These are phyloP conservation scores for Avicennia marina DNA, from an alignment of 257 asterid species.

Conservation along the genomic window DNA sequence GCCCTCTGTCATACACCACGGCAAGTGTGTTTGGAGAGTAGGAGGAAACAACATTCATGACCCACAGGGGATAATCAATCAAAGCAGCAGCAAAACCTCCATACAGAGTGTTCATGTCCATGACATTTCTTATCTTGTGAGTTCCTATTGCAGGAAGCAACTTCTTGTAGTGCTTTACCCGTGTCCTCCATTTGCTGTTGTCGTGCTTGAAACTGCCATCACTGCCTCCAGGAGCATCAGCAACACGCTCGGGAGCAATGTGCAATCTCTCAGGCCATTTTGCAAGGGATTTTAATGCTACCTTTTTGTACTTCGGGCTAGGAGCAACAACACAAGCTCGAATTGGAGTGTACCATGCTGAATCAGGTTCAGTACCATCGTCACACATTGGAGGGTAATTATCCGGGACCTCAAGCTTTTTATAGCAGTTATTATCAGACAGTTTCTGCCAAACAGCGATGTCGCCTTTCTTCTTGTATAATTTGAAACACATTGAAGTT, in stretches of 20 bases:
- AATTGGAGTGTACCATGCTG: constrained; percentile 97
- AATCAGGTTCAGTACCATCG: constrained; percentile 90
- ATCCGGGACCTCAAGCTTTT: constrained; percentile 71
- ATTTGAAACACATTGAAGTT: constrained; percentile 83
- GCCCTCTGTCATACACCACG: constrained; percentile 93
- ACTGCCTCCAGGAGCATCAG: constrained; percentile 74
- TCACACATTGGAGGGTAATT: constrained; percentile 79
- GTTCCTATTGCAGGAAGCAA: constrained; percentile 75
- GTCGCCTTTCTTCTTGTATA: constrained; percentile 86
- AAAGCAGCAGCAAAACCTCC: constrained; percentile 96
- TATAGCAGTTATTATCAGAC: constrained; percentile 64
- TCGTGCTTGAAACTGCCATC: constrained; percentile 82
- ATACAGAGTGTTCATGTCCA: constrained; percentile 92
- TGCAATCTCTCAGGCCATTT: constrained; percentile 85
- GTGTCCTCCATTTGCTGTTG: constrained; percentile 69
- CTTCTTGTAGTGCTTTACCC: constrained; percentile 82
- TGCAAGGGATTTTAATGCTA: constrained; percentile 50
- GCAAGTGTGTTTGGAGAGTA: constrained; percentile 76
- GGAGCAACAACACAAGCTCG: constrained; percentile 85
- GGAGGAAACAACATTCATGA: constrained; percentile 87
- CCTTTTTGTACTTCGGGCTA: constrained; percentile 43
- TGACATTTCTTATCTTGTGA: constrained; percentile 78
- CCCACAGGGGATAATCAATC: constrained; percentile 76
- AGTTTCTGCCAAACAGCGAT: constrained; percentile 94
- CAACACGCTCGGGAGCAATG: constrained; percentile 71